phyloP scores from a whole-genome alignment of 2,329 filamentous ascomycete species.

The Aspergillus sp. region DNA sequence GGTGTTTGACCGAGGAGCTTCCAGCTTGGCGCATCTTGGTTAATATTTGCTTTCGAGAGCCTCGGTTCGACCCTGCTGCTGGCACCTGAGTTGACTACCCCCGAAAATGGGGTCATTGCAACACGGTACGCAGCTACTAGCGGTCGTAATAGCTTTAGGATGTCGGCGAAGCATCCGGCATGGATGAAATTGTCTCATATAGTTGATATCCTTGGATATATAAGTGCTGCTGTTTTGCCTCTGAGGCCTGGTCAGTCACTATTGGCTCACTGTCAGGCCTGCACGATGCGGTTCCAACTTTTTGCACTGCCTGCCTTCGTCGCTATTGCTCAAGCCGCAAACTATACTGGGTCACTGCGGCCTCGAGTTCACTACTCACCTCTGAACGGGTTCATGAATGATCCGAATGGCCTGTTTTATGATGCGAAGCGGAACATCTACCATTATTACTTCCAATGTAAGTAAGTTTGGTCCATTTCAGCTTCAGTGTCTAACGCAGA shows the following conservation, averaged over 20 bases:
- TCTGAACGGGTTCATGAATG: constrained; percentile 39
- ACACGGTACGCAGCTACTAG: no score
- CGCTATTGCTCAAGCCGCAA: not conserved
- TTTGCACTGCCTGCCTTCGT: not conserved
- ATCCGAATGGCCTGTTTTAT: constrained; percentile 57
- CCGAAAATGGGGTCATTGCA: no score
- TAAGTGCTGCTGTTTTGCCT: not conserved
- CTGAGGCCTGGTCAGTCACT: not conserved
- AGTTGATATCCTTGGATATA: not conserved
- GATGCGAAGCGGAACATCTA: constrained; percentile 48
- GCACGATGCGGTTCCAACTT: not conserved
- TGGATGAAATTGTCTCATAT: no score
- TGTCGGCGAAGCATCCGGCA: no score
- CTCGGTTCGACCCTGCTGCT: no score
- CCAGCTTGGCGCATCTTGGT: not conserved
- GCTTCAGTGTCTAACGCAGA: not conserved
- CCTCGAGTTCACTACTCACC: constrained; percentile 28
- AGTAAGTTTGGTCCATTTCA: constrained; percentile 4
- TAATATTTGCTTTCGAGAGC: no score
- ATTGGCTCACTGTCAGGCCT: not conserved
- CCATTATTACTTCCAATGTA: constrained; percentile 59
- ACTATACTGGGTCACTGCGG: constrained; percentile 15
- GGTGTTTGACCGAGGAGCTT: not conserved
- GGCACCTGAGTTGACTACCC: no score
- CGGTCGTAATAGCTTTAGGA: no score